Evolutionary conservation across 2,329 filamentous ascomycete species (phyloP).

Genomic region (Rhynchosporium agropyri): DNA sequence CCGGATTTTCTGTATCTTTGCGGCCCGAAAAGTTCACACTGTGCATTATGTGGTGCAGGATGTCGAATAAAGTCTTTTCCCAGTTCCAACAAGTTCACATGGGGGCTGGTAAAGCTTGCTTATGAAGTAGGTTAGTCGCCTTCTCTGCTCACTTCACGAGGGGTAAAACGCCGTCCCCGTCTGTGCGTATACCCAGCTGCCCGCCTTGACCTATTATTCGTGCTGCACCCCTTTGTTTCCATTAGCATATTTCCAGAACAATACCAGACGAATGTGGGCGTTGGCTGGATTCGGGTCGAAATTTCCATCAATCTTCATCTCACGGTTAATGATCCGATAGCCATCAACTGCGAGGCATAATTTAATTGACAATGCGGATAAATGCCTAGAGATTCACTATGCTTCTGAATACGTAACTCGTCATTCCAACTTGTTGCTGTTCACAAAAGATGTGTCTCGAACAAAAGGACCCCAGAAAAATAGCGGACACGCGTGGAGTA

Average conservation of each 20-base stretch:
- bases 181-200: conserved; percentile 4
- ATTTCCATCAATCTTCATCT: background rate
- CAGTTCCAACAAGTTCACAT: background rate
- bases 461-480: background rate
- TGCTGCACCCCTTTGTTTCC: conserved; percentile 8
- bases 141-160: conserved; percentile 9
- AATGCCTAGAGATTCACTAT: background rate
- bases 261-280: background rate
- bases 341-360: background rate
- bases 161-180: conserved; percentile 8
- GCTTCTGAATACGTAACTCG: background rate
- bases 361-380: background rate
- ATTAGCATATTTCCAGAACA: background rate
- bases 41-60: background rate
- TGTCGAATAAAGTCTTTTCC: conserved; percentile 1
- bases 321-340: conserved; percentile 1
- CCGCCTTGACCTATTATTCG: conserved; percentile 2
- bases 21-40: background rate
- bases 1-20: background rate
- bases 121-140: background rate
- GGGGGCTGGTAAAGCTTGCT: conserved; percentile 13
- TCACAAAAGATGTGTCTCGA: background rate
- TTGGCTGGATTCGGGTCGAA: conserved; percentile 4
- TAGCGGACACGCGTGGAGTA: background rate
- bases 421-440: background rate